Evolutionary conservation across 371 early-diverging fungal species (phyloP).

Genomic region (Saksenaea vasiformis): DNA sequence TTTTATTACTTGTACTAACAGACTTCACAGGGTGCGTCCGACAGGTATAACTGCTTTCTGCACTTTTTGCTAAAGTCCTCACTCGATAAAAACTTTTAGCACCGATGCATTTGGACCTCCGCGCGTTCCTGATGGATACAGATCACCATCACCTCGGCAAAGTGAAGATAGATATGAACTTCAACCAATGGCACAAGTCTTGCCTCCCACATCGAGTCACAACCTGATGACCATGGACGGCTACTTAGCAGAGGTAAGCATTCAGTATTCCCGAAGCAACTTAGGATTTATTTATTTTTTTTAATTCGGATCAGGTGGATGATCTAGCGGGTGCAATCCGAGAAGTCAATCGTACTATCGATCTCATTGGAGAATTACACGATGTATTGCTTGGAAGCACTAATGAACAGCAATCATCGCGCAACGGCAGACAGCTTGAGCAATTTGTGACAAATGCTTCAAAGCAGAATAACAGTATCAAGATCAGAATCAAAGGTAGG

Average conservation of each 20-base stretch:
- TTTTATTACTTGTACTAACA: background rate
- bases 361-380: conserved; percentile 62
- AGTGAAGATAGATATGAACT: conserved; percentile 9
- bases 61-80: background rate
- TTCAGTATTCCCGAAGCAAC: background rate
- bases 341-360: conserved; percentile 57
- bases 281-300: background rate
- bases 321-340: conserved; percentile 59
- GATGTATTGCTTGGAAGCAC: conserved; percentile 62
- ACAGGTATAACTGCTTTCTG: conserved; percentile 4
- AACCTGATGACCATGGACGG: conserved; percentile 21
- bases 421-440: conserved; percentile 62
- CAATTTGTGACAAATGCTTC: conserved; percentile 60
- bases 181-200: conserved; percentile 3
- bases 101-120: conserved; percentile 39
- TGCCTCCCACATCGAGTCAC: background rate
- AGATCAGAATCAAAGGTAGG: conserved; percentile 56
- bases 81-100: conserved; percentile 8
- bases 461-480: conserved; percentile 50
- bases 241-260: conserved; percentile 18
- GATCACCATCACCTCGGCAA: conserved; percentile 5
- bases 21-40: background rate
- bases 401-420: conserved; percentile 59
- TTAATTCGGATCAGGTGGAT: conserved; percentile 45
- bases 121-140: conserved; percentile 21